Conservation (phyloP, 1,139 yeast species). For the Chernovozyma aurita region DNA sequence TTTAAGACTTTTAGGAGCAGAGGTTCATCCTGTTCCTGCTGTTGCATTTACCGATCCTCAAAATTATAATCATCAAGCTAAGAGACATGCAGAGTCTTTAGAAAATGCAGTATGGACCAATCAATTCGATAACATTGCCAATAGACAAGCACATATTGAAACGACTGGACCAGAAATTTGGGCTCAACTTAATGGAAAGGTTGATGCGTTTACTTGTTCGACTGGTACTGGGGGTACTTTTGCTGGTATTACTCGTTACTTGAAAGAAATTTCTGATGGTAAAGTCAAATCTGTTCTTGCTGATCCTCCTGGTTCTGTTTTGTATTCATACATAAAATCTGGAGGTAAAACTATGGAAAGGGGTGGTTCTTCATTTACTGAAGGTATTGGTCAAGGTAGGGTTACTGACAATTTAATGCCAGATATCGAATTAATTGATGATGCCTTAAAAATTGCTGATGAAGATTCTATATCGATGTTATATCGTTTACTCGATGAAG, state of each 20-base stretch:
- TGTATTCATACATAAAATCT: slow-evolving; percentile 70
- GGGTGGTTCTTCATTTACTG: slow-evolving; percentile 83
- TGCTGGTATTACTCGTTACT: slow-evolving; percentile 75
- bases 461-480: slow-evolving; percentile 75
- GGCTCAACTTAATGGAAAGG: slow-evolving; percentile 78
- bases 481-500: slow-evolving; percentile 77
- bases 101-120: slow-evolving; percentile 88
- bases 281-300: slow-evolving; percentile 64
- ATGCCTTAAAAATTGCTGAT: slow-evolving; percentile 73
- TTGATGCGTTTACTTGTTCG: slow-evolving; percentile 83
- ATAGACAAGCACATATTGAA: slow-evolving; percentile 84
- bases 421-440: slow-evolving; percentile 67
- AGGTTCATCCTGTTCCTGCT: slow-evolving; percentile 87
- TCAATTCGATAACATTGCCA: slow-evolving; percentile 83
- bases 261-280: slow-evolving; percentile 61
- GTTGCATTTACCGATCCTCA: slow-evolving; percentile 76
- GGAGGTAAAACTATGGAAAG: slow-evolving; percentile 59
- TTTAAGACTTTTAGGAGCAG: slow-evolving; percentile 71
- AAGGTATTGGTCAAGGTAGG: slow-evolving; percentile 94
- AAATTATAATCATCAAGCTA: slow-evolving; percentile 82
- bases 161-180: slow-evolving; percentile 92
- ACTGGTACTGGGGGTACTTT: slow-evolving; percentile 93
- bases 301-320: slow-evolving; percentile 90
- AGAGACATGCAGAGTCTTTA: slow-evolving; percentile 70
- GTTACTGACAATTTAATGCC: slow-evolving; percentile 77